Evolutionary conservation across 352 stramenopile species (phyloP).

Genomic region (Globisporangium spinosum): DNA sequence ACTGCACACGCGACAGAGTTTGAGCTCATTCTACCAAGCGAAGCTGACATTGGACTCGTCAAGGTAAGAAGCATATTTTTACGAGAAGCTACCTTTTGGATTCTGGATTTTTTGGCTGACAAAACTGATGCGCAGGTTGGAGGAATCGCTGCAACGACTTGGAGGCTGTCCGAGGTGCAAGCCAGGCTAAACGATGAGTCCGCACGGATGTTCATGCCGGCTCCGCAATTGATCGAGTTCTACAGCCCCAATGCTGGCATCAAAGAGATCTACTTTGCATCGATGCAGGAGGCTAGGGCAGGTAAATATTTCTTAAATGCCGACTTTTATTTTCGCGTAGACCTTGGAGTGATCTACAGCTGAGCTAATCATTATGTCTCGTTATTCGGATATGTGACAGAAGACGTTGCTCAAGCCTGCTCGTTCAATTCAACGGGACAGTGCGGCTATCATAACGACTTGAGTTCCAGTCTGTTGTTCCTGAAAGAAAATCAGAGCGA

Average conservation of each 20-base stretch:
- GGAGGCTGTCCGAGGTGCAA: slow-evolving; percentile 32
- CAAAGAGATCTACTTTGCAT: slow-evolving; percentile 24
- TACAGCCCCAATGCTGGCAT: slow-evolving; percentile 17
- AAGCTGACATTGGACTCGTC: slow-evolving; percentile 11
- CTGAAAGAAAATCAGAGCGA: slow-evolving; percentile 19
- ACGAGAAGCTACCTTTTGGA: not conserved
- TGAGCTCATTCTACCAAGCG: slow-evolving; percentile 4
- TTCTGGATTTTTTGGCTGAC: not conserved
- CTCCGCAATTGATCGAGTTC: slow-evolving; percentile 18
- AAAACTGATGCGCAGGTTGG: slow-evolving; percentile 16
- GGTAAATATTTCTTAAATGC: slow-evolving; percentile 5
- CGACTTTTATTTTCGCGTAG: not conserved
- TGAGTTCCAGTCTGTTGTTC: slow-evolving; percentile 25
- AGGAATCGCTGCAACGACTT: slow-evolving; percentile 12
- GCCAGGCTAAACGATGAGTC: slow-evolving; percentile 27
- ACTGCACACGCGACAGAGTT: not conserved
- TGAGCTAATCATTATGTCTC: not conserved
- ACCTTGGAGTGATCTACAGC: not conserved
- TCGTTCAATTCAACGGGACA: slow-evolving; percentile 25
- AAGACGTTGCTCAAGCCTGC: slow-evolving; percentile 16
- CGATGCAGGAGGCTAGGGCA: slow-evolving; percentile 10
- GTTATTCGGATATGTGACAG: not conserved
- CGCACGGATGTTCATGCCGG: slow-evolving; percentile 13
- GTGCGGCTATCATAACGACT: slow-evolving; percentile 33
- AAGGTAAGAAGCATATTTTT: not conserved